Conservation (phyloP, 2,329 filamentous ascomycete genomes). For the Neofusicoccum laricinum region DNA sequence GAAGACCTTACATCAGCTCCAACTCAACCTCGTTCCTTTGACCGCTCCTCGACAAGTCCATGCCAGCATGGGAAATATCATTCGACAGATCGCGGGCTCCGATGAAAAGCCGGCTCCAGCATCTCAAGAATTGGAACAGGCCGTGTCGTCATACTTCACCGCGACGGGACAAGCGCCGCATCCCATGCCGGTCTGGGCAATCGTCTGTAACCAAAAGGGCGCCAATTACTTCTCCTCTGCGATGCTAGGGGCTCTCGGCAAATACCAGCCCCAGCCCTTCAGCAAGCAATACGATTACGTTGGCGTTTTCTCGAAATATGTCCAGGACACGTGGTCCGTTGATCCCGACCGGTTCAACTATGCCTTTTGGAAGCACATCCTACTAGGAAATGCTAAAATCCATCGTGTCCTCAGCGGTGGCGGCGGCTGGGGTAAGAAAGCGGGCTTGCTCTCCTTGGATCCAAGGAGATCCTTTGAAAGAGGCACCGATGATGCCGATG, state of each 20-base stretch:
- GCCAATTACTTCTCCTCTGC: neutral
- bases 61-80: constrained; percentile 73
- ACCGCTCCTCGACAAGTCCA: constrained; percentile 61
- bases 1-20: constrained; percentile 16
- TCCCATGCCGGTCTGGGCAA: constrained; percentile 68
- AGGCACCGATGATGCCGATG: no score
- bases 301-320: neutral
- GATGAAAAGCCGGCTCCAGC: constrained; percentile 54
- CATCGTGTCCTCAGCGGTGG: constrained; percentile 68
- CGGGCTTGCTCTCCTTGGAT: constrained; percentile 74
- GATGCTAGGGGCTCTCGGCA: neutral
- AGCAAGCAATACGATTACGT: neutral
- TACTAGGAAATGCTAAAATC: constrained; percentile 31
- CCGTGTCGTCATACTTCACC: constrained; percentile 59
- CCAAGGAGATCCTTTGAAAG: constrained; percentile 38
- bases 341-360: constrained; percentile 20
- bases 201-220: constrained; percentile 43
- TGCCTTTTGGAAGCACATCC: constrained; percentile 21
- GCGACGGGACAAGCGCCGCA: constrained; percentile 38
- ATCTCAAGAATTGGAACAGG: constrained; percentile 67
- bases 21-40: constrained; percentile 58
- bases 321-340: neutral
- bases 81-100: constrained; percentile 58
- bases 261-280: neutral
- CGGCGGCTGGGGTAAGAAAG: constrained; percentile 80